phyloP scores from a whole-genome alignment of 345 rosid genomes.

The Eucalyptus fibrosa region DNA sequence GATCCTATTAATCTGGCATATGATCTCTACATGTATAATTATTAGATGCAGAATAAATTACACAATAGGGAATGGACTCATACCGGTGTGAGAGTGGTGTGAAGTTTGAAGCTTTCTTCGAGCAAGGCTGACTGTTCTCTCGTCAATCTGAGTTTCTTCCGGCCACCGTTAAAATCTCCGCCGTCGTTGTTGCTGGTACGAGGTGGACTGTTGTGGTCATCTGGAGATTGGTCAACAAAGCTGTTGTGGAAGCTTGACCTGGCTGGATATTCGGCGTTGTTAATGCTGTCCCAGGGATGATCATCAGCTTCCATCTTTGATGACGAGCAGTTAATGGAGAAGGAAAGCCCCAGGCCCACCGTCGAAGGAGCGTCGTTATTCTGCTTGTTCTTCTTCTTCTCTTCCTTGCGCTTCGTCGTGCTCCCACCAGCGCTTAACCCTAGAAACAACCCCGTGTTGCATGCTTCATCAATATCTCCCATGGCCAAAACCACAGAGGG shows the following conservation, averaged over 20 bases:
- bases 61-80: background rate
- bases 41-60: background rate
- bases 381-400: background rate
- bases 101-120: slow-evolving; percentile 25
- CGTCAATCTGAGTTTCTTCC: slow-evolving; percentile 33
- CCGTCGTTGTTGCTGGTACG: background rate
- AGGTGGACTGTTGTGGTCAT: background rate
- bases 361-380: background rate
- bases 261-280: background rate
- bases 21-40: background rate
- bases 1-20: background rate
- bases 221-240: background rate
- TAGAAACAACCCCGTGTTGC: slow-evolving; percentile 12
- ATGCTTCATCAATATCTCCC: slow-evolving; percentile 7
- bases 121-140: slow-evolving; percentile 25
- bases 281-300: background rate
- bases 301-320: background rate
- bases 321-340: background rate
- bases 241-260: background rate
- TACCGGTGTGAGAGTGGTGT: slow-evolving; percentile 28
- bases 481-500: background rate
- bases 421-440: background rate
- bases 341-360: slow-evolving; percentile 11
- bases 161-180: background rate
- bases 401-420: background rate